Evolutionary conservation across 2,329 filamentous ascomycete species (phyloP), one percentile per base, ranked within the genome.

Genomic region (Raffaelea albimanens): DNA sequence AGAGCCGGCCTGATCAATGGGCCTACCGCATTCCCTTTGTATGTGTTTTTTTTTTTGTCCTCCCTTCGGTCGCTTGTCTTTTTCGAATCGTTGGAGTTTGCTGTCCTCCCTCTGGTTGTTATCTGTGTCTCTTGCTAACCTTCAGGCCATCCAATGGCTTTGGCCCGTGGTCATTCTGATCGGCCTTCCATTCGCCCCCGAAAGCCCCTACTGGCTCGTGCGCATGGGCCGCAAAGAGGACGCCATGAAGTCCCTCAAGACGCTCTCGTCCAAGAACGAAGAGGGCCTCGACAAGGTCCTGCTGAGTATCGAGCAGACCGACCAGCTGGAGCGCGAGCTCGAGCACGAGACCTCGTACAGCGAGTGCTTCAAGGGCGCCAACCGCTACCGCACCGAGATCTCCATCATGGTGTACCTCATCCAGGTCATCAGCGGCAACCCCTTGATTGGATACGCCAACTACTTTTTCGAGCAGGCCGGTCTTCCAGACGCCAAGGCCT

Each of bases 371-470:
- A 67, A 62, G 33, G 71, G 72, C 5, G 55, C 68, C 25, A 70
- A 80, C 54, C 61, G 72, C 1, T 67, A 72, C n/a, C 64, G 75
- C 18, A 76, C 74, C 7, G 72, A 76, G 54, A 71, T 78, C 65
- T 69, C 20, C 70, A 64, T 63, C 48, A 52, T 66, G 29, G 71
- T 7, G 21, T 62, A 34, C n/a, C 16, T 18, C 14, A 43, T 49
- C 33, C 46, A 48, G 22, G 38, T 39, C 23, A 39, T 46, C 16
- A 16, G 20, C 43, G 33, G 44, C 21, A 68, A 42, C 53, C 65
- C 60, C 55, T 59, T 63, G 1, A 72, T 65, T 11, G 60, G 38
- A 60, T 72, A 72, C 13, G 19, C 47, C 23, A 62, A 65, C 8
- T 73, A 71, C 52, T 52, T 57, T 46, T 48, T 45, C 43, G 40